Base-by-base conservation (phyloP, 768 basidiomycete genomes). In the Hemileccinum impolitum region DNA sequence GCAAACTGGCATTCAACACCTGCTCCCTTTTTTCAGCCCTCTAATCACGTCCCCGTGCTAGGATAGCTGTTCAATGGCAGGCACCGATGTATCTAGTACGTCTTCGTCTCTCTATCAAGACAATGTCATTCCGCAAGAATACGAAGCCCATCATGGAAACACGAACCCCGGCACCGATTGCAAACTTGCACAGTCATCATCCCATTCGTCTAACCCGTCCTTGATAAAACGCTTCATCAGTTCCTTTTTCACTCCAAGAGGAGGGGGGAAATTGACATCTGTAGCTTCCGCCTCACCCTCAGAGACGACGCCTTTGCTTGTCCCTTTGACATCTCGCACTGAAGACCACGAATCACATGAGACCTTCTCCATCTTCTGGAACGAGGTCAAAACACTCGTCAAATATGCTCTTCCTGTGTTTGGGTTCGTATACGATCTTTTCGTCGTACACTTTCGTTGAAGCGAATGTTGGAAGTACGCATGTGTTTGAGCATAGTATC, bases 401-500 rank as follows among this genome's bases (percentile, higher is more conserved):
- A 80, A 74, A 66, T 91, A 86, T 64, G 78, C 87, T 6, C 60
- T 87, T 18, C 88, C 88, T 9, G 84, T 90, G 30, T 85, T 86
- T 58, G 78, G 81, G 89, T 90, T 55, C 51, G 80, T 74, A 26
- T 26, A 25, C 15, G n/a, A 25, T 26, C 31, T 18, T 18, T 44
- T 39, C 12, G 2, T 12, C 7, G 4, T 36, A 38, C 34, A 3
- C 25, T 10, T 30, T 40, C 23, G 34, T 40, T 61, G 19, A 58
- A 15, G 1, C 8, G 17, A 23, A 46, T 40, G 18, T 39, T 4
- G 5, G 0, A 36, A 60, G 90, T 8, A 85, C 88, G 2, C 87
- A 89, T 56, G 50, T 90, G 23, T 74, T 92, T 26, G 94, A 98
- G 65, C 94, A 92, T 66, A 89, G 87, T 19, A 79, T 98, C 35